phyloP scores from a whole-genome alignment of 2,329 filamentous ascomycete genomes.

The Blumeria hordei region DNA sequence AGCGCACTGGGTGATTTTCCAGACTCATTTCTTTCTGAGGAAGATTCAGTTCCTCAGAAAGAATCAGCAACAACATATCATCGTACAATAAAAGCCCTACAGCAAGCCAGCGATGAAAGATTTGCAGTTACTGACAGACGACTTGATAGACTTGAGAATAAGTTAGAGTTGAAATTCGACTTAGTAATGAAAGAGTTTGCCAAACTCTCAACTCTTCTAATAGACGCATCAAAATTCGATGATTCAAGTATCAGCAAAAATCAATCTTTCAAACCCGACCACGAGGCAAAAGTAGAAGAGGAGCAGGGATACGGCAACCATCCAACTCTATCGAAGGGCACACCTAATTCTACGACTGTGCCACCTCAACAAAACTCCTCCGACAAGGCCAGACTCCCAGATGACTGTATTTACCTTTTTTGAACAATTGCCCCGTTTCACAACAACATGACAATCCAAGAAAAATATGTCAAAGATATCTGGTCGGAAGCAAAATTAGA shows the following conservation, averaged over 20 bases:
- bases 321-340: too few species aligned
- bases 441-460: neutral
- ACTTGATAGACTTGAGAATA: neutral
- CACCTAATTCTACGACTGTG: too few species aligned
- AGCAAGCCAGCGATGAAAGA: neutral
- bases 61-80: neutral
- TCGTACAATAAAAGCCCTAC: neutral
- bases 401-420: neutral
- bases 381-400: neutral
- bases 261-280: too few species aligned
- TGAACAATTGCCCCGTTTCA: neutral
- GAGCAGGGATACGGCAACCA: too few species aligned
- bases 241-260: too few species aligned
- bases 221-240: too few species aligned
- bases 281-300: too few species aligned
- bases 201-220: neutral
- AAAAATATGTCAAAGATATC: neutral
- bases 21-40: neutral
- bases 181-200: neutral
- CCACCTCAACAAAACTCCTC: neutral
- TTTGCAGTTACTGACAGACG: neutral
- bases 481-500: neutral
- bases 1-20: neutral
- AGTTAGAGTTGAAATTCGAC: neutral
- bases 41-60: neutral